Conservation (phyloP, 495 filamentous ascomycete species). For the Talaromyces nanjingensis region DNA sequence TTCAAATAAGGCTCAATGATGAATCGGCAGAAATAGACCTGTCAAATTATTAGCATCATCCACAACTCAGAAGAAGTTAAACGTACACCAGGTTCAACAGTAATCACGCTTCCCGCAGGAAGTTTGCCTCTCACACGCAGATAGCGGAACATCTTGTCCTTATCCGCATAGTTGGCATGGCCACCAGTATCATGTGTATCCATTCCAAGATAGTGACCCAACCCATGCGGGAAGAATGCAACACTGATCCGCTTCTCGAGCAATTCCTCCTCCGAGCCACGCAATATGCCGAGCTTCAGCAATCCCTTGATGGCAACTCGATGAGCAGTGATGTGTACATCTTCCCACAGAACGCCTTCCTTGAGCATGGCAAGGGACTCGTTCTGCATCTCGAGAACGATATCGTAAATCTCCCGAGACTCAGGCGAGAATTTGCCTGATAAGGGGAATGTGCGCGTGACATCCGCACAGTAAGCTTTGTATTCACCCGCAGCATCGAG, state of each 20-base stretch:
- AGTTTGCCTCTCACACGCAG: conserved; percentile 72
- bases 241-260: conserved; percentile 66
- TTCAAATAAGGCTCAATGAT: conserved; percentile 80
- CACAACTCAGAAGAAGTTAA: not conserved
- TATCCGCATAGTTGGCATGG: conserved; percentile 76
- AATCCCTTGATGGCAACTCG: conserved; percentile 75
- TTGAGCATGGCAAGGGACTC: conserved; percentile 67
- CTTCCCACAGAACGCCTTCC: conserved; percentile 76
- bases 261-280: conserved; percentile 61
- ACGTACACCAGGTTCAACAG: conserved; percentile 80
- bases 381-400: conserved; percentile 80
- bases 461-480: conserved; percentile 74
- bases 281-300: conserved; percentile 66
- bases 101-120: conserved; percentile 73
- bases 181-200: conserved; percentile 92
- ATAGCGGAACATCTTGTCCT: conserved; percentile 78
- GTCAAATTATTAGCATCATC: not conserved
- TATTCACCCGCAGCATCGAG: conserved; percentile 83
- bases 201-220: conserved; percentile 90
- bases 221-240: conserved; percentile 87
- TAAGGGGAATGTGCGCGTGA: conserved; percentile 85
- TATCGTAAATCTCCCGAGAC: conserved; percentile 72
- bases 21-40: conserved; percentile 91
- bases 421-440: conserved; percentile 67
- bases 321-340: conserved; percentile 73